Evolutionary conservation across 1,284 basidiomycete species (phyloP).

Genomic region (Afroboletus lepidellus): DNA sequence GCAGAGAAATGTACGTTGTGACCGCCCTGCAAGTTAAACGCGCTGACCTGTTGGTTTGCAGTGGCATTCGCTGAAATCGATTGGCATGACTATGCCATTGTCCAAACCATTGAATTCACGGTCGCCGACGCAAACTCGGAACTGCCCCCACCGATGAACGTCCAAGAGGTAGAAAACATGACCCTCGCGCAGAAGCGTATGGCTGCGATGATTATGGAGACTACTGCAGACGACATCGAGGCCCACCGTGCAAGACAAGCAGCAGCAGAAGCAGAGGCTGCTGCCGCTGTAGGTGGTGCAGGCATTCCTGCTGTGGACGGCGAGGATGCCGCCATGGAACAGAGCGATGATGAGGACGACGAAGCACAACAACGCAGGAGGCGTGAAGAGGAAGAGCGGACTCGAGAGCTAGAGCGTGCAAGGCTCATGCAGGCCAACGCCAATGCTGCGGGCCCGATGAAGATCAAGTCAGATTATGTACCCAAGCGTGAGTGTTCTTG

Average conservation of each 20-base stretch:
- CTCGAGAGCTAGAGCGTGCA: slow-evolving; percentile 74
- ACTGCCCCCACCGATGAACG: slow-evolving; percentile 91
- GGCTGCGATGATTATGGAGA: slow-evolving; percentile 98
- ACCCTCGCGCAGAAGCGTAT: slow-evolving; percentile 96
- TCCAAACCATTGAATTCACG: slow-evolving; percentile 98
- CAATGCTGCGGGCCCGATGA: slow-evolving; percentile 83
- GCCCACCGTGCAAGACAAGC: slow-evolving; percentile 76
- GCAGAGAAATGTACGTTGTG: slow-evolving; percentile 69
- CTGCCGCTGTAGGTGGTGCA: slow-evolving; percentile 62
- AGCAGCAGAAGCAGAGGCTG: slow-evolving; percentile 75
- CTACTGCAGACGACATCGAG: slow-evolving; percentile 80
- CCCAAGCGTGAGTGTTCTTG: slow-evolving; percentile 71
- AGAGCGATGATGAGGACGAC: slow-evolving; percentile 75
- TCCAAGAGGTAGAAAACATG: slow-evolving; percentile 95
- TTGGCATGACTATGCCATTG: slow-evolving; percentile 99
- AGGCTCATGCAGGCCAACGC: slow-evolving; percentile 76
- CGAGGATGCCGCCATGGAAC: slow-evolving; percentile 70
- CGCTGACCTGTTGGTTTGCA: slow-evolving; percentile 32
- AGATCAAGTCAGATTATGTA: slow-evolving; percentile 96
- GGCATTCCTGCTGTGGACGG: slow-evolving; percentile 49
- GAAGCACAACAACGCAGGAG: slow-evolving; percentile 62
- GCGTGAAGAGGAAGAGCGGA: slow-evolving; percentile 75
- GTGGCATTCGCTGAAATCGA: slow-evolving; percentile 96
- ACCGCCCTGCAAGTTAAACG: slow-evolving; percentile 3
- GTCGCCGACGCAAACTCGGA: slow-evolving; percentile 88